phyloP scores from a whole-genome alignment of 306 rosid genomes.

The Cucurbita moschata region DNA sequence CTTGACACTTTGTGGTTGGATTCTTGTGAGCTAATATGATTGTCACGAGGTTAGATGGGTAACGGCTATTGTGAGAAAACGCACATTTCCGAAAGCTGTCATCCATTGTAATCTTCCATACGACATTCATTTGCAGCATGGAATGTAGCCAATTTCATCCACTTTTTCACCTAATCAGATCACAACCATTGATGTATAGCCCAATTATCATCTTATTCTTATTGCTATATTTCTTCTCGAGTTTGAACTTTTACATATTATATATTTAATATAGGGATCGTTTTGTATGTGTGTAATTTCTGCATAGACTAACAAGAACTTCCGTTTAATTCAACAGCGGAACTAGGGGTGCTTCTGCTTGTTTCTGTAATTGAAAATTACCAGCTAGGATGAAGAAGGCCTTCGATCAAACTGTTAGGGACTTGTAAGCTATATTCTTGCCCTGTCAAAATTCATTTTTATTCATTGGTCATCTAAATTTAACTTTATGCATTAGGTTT shows the following conservation, averaged over 20 bases:
- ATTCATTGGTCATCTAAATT: background rate
- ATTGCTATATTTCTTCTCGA: background rate
- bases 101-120: background rate
- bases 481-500: background rate
- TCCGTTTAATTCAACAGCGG: constrained; percentile 13
- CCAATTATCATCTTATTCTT: background rate
- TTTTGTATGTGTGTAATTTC: background rate
- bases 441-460: background rate
- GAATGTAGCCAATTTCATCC: background rate
- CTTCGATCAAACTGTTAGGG: constrained; percentile 93
- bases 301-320: background rate
- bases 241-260: background rate
- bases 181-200: background rate
- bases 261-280: background rate
- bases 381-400: constrained; percentile 68
- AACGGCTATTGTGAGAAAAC: background rate
- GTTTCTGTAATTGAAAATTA: constrained; percentile 14
- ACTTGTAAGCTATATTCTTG: constrained; percentile 50
- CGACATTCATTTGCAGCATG: background rate
- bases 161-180: background rate
- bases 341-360: constrained; percentile 18
- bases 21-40: background rate
- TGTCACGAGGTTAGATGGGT: background rate
- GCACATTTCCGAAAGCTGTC: background rate
- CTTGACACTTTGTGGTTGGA: background rate